phyloP scores from a whole-genome alignment of 2,329 filamentous ascomycete species.

The Colletotrichum noveboracense region DNA sequence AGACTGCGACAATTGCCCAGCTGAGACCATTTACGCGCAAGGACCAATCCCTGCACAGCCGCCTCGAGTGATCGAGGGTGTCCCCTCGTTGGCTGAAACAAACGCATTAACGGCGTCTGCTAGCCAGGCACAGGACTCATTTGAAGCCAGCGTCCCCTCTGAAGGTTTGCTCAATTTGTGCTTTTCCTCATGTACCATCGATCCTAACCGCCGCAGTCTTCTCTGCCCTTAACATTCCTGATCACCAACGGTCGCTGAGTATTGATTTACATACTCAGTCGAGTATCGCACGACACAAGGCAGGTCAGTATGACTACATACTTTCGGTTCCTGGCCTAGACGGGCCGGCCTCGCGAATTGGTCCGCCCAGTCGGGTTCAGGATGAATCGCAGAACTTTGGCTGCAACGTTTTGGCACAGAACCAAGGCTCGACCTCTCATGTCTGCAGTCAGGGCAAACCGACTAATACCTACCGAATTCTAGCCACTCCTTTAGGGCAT shows the following conservation, averaged over 20 bases:
- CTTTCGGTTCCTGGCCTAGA: slow-evolving; percentile 41
- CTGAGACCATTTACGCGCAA: slow-evolving; percentile 2
- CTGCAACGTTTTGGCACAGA: slow-evolving; percentile 56
- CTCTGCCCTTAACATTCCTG: neutral
- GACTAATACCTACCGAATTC: slow-evolving; percentile 48
- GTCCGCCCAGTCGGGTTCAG: neutral
- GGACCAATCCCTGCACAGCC: slow-evolving; percentile 1
- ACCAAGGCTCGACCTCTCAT: slow-evolving; percentile 28
- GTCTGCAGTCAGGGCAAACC: slow-evolving; percentile 24
- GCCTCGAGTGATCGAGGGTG: slow-evolving; percentile 6
- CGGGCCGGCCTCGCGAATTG: slow-evolving; percentile 12
- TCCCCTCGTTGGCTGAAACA: slow-evolving; percentile 16
- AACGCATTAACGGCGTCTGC: neutral
- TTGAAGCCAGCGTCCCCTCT: slow-evolving; percentile 9
- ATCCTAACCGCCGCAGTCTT: slow-evolving; percentile 7
- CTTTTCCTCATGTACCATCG: neutral
- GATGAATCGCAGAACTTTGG: slow-evolving; percentile 46
- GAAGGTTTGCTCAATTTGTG: slow-evolving; percentile 2
- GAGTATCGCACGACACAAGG: slow-evolving; percentile 43
- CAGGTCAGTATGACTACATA: slow-evolving; percentile 57
- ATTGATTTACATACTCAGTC: neutral
- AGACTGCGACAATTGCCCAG: neutral
- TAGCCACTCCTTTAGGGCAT: slow-evolving; percentile 49
- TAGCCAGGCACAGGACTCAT: neutral
- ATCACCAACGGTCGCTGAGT: neutral